These are phyloP conservation scores for Quercus wislizeni DNA, from an alignment of 306 rosid genomes.

Conservation along the genomic window DNA sequence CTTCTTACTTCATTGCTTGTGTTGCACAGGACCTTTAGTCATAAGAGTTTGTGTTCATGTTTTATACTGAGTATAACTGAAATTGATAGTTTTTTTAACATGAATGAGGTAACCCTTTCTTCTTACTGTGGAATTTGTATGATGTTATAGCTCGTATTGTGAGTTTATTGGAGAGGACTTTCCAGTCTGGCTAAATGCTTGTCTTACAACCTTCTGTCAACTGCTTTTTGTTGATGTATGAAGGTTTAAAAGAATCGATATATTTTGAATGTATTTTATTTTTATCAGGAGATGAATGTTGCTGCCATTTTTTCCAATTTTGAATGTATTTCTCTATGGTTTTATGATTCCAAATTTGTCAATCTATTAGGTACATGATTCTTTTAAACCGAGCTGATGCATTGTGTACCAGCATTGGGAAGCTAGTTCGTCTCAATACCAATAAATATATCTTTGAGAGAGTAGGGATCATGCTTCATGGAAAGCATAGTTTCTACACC, in stretches of 20 bases:
- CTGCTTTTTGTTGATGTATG: no score
- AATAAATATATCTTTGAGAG: slow-evolving; percentile 49
- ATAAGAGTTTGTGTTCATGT: no score
- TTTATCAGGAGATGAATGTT: not conserved
- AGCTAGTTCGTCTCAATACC: slow-evolving; percentile 21
- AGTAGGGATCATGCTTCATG: slow-evolving; percentile 83
- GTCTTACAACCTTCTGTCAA: not conserved
- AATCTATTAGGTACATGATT: slow-evolving; percentile 57
- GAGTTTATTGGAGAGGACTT: not conserved
- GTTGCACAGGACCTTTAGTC: not conserved
- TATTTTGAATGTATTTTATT: not conserved
- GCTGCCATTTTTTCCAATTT: not conserved
- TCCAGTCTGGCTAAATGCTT: not conserved
- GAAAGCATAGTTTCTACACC: slow-evolving; percentile 70
- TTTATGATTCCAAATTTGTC: slow-evolving; percentile 17
- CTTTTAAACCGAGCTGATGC: slow-evolving; percentile 47
- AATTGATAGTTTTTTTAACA: not conserved
- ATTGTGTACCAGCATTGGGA: slow-evolving; percentile 36
- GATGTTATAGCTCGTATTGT: not conserved
- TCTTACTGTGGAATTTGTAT: not conserved
- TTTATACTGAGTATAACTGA: not conserved
- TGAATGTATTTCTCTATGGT: slow-evolving; percentile 10
- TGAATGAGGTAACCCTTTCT: not conserved
- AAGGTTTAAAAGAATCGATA: not conserved
- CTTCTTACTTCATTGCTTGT: not conserved